phyloP scores from a whole-genome alignment of 495 filamentous ascomycete genomes.

The Lophiostoma macrostomum region DNA sequence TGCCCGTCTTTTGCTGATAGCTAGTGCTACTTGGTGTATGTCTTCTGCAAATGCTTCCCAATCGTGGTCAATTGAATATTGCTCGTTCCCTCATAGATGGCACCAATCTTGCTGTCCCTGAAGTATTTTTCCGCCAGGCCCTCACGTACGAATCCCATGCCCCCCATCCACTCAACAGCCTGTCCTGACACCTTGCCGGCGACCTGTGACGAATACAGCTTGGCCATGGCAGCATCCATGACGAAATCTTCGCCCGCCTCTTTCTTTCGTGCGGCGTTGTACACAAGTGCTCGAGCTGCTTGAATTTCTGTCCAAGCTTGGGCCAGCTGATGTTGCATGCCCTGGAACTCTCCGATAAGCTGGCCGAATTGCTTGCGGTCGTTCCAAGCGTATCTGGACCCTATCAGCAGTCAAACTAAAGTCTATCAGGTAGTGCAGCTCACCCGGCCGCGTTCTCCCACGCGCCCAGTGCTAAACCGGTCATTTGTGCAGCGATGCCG shows the following conservation, averaged over 20 bases:
- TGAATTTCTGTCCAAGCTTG: slow-evolving; percentile 92
- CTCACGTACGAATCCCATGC: slow-evolving; percentile 95
- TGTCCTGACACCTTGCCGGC: slow-evolving; percentile 80
- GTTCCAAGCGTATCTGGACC: slow-evolving; percentile 78
- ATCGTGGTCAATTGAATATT: slow-evolving; percentile 88
- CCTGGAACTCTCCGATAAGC: slow-evolving; percentile 92
- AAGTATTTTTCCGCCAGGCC: slow-evolving; percentile 98
- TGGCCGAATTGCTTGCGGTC: slow-evolving; percentile 96
- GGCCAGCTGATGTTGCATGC: slow-evolving; percentile 98
- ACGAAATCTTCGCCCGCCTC: slow-evolving; percentile 96
- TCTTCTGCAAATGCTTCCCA: slow-evolving; percentile 86
- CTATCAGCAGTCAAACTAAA: slow-evolving; percentile 9
- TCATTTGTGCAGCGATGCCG: slow-evolving; percentile 99
- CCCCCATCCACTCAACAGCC: slow-evolving; percentile 98
- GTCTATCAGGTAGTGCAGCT: slow-evolving; percentile 25
- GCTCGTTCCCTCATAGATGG: slow-evolving; percentile 96
- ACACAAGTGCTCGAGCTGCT: slow-evolving; percentile 88
- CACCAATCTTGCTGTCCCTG: slow-evolving; percentile 96
- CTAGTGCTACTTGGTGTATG: slow-evolving; percentile 65
- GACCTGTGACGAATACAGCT: slow-evolving; percentile 91
- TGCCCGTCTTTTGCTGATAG: slow-evolving; percentile 33
- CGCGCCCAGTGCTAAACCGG: slow-evolving; percentile 87
- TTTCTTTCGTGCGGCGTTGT: slow-evolving; percentile 96
- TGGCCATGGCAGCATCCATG: slow-evolving; percentile 95
- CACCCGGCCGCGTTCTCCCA: slow-evolving; percentile 93